Conservation (phyloP, 2,329 filamentous ascomycete species). For the Neonectria magnoliae region DNA sequence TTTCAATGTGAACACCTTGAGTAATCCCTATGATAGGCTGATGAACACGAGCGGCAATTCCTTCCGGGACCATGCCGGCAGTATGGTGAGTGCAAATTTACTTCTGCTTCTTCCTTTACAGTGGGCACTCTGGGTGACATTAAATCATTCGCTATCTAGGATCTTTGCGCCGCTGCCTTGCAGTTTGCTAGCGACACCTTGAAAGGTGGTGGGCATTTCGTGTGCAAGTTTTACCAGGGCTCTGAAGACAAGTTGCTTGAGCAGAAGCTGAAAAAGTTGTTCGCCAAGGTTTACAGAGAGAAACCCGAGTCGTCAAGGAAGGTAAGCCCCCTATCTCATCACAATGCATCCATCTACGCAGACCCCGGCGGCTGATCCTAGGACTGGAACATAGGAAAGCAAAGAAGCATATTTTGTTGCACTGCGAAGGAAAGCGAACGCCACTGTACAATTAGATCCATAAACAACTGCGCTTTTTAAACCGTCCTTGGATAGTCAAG, state of each 20-base stretch:
- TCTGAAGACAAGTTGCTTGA: conserved; percentile 85
- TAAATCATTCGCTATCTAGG: conserved; percentile 60
- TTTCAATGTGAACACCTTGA: conserved; percentile 88
- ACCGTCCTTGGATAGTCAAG: not conserved
- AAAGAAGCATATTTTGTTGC: conserved; percentile 90
- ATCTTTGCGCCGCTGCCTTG: conserved; percentile 87
- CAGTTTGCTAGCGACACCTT: conserved; percentile 87
- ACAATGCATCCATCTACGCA: not conserved
- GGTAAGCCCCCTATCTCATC: conserved; percentile 61
- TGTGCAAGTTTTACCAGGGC: conserved; percentile 98
- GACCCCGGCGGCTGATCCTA: not conserved
- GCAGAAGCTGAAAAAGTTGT: conserved; percentile 77
- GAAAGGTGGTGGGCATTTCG: conserved; percentile 83
- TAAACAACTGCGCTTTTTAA: not conserved
- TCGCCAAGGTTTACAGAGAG: conserved; percentile 82
- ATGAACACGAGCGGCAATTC: conserved; percentile 95
- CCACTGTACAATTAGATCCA: conserved; percentile 35
- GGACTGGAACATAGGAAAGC: conserved; percentile 47
- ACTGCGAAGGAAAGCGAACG: conserved; percentile 69
- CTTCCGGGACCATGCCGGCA: conserved; percentile 89
- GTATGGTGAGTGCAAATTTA: conserved; percentile 77
- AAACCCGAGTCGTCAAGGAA: conserved; percentile 92
- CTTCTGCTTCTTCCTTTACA: not conserved
- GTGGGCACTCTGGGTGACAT: conserved; percentile 9
- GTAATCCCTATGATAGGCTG: conserved; percentile 97